These are phyloP conservation scores for Paecilomyces sp. DNA, from an alignment of 2,329 filamentous ascomycete genomes.

Conservation along the genomic window DNA sequence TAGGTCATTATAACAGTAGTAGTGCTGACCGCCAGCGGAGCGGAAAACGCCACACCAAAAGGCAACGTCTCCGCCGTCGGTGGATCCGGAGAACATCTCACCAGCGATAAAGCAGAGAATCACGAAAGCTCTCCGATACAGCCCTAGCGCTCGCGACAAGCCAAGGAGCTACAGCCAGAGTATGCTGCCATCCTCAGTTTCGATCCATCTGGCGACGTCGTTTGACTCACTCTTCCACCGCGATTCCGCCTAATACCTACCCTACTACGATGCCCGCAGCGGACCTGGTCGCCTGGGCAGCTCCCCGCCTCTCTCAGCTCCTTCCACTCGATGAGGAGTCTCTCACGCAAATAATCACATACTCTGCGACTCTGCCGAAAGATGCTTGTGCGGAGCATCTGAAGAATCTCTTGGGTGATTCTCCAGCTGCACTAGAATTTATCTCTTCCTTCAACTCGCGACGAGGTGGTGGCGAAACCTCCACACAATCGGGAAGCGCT, in stretches of 20 bases:
- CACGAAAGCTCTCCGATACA: not conserved
- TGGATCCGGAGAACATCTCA: not conserved
- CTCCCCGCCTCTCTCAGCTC: slow-evolving; percentile 68
- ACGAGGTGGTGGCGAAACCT: slow-evolving; percentile 31
- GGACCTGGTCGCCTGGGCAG: slow-evolving; percentile 46
- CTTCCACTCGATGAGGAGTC: slow-evolving; percentile 81
- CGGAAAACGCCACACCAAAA: slow-evolving; percentile 2
- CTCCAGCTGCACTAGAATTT: slow-evolving; percentile 65
- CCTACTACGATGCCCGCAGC: slow-evolving; percentile 19
- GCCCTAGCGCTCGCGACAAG: not conserved
- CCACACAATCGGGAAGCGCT: slow-evolving; percentile 6
- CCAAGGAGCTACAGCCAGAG: not conserved
- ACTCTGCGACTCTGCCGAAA: slow-evolving; percentile 69
- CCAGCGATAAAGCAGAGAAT: not conserved
- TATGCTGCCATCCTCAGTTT: not conserved
- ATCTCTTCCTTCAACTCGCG: slow-evolving; percentile 69
- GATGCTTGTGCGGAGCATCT: slow-evolving; percentile 76
- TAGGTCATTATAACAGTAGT: not conserved
- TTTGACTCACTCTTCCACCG: not conserved
- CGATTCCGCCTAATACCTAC: not conserved
- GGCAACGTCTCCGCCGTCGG: slow-evolving; percentile 5
- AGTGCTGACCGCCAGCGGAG: not conserved
- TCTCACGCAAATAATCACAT: slow-evolving; percentile 75
- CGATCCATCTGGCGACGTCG: not conserved
- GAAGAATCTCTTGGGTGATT: slow-evolving; percentile 80